Evolutionary conservation across 2,329 filamentous ascomycete species (phyloP), one percentile per base, ranked within the genome.

Genomic region (Phialophora chinensis): DNA sequence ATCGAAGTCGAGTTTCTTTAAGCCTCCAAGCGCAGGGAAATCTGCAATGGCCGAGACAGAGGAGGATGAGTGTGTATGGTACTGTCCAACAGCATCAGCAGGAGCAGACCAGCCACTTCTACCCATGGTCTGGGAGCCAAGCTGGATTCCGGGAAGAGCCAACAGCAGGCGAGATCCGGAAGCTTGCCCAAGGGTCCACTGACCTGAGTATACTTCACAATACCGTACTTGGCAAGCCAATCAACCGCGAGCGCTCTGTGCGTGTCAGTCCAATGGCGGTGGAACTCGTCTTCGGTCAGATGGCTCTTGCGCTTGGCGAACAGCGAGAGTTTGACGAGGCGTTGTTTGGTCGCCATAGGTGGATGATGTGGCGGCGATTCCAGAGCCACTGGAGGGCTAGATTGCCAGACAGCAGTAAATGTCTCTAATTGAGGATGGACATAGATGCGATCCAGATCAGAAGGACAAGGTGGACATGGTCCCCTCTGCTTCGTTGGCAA

Each of bases 201-300:
- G 49, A 61, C 59, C 59, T 61, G 59, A 2, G 49, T 61, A n/a
- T 61, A 61, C 49, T 42, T 52, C 35, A 61, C 59, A 6, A 61
- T 53, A 8, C 59, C 59, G 29, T 61, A 23, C 20, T 42, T 61
- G 6, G n/a, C 59, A 20, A 61, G 33, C 49, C 59, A 61, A 12
- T 54, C 47, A 1, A 4, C 8, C 23, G 47, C 49, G 8, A 54
- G 59, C 10, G 20, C 29, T 44, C 29, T 42, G 49, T 61, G 59
- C 14, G 12, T 53, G 31, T 42, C 47, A 1, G 49, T 27, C 59
- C 59, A 61, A 14, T 61, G 20, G 10, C 29, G n/a, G 12, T 61
- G 59, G 12, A 61, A 61, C 31, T 61, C 59, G 23, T 52, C 35
- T 29, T 61, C 59, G 2, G 49, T 49, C n/a, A 61, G 31, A 17